Evolutionary conservation across 78 protist genomes (phyloP), one percentile per base, ranked within the genome.

Genomic region (slime mould (Dictyostelium discoideum)): DNA sequence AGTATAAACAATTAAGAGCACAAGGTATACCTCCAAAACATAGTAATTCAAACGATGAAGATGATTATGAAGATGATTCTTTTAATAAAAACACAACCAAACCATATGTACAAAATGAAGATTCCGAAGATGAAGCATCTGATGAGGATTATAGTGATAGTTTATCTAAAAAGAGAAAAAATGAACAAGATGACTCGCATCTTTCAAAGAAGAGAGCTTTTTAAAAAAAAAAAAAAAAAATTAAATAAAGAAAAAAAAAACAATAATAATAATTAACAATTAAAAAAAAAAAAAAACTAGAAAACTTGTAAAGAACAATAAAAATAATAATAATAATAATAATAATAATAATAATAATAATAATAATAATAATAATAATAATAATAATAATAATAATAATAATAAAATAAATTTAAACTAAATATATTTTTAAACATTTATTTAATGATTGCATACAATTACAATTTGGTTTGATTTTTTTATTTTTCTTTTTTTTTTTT

Each of bases 11-110:
- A 67, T 50, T 72, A 37, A 77, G 85, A 82, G 24, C n/a, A 24
- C 78, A 82, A 82, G 87, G 87, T 67, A 32, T 80, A 26, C 63
- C 81, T 11, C 40, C 48, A 5, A 26, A 69, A 10, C 48, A n/a
- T 26, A 57, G 63, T n/a, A 79, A 85, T 7, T 60, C 29, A 18
- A 84, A 86, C 10, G 82, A 46, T 22, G 92, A 86, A 2, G 92
- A 86, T 40, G 88, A 65, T 32, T 32, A 32, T 10, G 88, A 85
- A 1, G 67, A 84, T 26, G 26, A 44, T 18, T 50, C 26, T 18
- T 50, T 46, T 26, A 46, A 73, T 50, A 86, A 80, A 77, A 82
- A n/a, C 18, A 57, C 84, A 81, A 46, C 1, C n/a, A 13, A 40
- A 80, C 85, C 1, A 7, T 24, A 69, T 69, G 77, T 26, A 79